Evolutionary conservation across 345 rosid genomes (phyloP).

Genomic region (Theobroma cacao): DNA sequence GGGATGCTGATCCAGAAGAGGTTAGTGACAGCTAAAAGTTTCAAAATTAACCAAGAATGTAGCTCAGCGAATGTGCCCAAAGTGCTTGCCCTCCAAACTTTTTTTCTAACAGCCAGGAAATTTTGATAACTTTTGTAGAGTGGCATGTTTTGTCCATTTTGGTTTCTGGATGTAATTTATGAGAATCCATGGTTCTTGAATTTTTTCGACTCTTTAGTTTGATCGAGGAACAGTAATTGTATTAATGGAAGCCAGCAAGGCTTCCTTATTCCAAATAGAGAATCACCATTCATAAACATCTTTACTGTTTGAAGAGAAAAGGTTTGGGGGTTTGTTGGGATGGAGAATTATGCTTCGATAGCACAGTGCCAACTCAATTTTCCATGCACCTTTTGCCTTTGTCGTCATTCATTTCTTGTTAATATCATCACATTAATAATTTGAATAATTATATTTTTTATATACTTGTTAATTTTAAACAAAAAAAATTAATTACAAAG

Average conservation of each 20-base stretch:
- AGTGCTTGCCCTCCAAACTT: not conserved
- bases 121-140: not conserved
- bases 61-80: not conserved
- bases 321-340: too few relatives aligned
- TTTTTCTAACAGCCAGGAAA: not conserved
- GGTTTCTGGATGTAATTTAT: conserved; percentile 8
- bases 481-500: too few relatives aligned
- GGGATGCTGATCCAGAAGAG: conserved; percentile 23
- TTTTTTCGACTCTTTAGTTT: not conserved
- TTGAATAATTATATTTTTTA: too few relatives aligned
- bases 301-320: too few relatives aligned
- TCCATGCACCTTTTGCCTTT: not conserved
- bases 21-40: not conserved
- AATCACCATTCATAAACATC: not conserved
- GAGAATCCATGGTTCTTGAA: not conserved
- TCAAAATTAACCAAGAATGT: not conserved
- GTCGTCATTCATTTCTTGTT: too few relatives aligned
- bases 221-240: not conserved
- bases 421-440: too few relatives aligned
- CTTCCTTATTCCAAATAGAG: not conserved
- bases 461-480: too few relatives aligned
- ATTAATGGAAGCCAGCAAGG: not conserved
- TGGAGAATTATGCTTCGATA: too few relatives aligned
- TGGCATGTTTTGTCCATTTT: not conserved
- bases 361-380: too few relatives aligned